Evolutionary conservation across 2,329 filamentous ascomycete species (phyloP).

Genomic region (Tolypocladium tundrense): DNA sequence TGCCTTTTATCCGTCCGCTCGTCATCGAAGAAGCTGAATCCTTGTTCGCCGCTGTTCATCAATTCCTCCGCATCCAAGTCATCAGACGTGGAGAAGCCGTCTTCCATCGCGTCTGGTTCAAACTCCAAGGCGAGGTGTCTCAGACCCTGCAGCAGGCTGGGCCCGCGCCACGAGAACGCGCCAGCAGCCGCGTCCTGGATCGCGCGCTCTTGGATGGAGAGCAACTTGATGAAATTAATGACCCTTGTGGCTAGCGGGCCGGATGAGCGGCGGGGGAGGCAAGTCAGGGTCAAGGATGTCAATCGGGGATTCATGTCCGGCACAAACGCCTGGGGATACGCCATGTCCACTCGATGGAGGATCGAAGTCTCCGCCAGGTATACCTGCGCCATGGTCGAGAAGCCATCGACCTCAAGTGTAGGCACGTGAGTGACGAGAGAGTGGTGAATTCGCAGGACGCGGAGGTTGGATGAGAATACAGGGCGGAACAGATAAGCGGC

Average conservation of each 20-base stretch:
- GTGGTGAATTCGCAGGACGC: constrained; percentile 45
- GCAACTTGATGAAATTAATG: constrained; percentile 33
- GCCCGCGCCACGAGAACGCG: constrained; percentile 22
- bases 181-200: constrained; percentile 22
- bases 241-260: constrained; percentile 40
- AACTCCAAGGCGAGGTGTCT: constrained; percentile 45
- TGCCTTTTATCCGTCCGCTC: constrained; percentile 6
- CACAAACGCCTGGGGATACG: constrained; percentile 36
- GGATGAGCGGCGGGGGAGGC: constrained; percentile 41
- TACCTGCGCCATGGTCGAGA: constrained; percentile 23
- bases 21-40: constrained; percentile 36
- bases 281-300: constrained; percentile 39
- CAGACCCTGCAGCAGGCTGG: constrained; percentile 38
- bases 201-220: constrained; percentile 36
- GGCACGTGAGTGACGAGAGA: constrained; percentile 47
- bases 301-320: constrained; percentile 50
- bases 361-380: constrained; percentile 36
- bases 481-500: constrained; percentile 39
- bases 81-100: constrained; percentile 19
- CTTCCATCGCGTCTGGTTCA: constrained; percentile 29
- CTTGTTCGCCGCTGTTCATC: constrained; percentile 24
- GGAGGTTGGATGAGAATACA: constrained; percentile 41
- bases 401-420: constrained; percentile 27
- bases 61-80: constrained; percentile 32
- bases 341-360: constrained; percentile 29